phyloP scores from a whole-genome alignment of 495 filamentous ascomycete species.

The Xylaria grammica region DNA sequence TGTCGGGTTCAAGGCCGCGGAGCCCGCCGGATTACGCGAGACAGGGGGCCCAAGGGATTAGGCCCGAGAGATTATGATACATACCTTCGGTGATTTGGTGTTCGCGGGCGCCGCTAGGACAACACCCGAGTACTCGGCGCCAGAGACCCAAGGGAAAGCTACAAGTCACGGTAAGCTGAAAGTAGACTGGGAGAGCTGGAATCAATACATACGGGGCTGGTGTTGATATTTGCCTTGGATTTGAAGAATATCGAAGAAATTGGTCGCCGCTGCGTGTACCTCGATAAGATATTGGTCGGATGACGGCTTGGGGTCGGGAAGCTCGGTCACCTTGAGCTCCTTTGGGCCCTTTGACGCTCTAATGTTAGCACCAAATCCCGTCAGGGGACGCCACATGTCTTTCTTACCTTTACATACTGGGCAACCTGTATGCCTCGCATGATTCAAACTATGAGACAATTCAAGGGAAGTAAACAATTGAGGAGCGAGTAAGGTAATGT shows the following conservation, averaged over 20 bases:
- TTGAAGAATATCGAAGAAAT: slow-evolving; percentile 95
- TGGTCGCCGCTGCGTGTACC: slow-evolving; percentile 86
- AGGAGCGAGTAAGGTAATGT: neutral
- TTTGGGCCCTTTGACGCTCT: slow-evolving; percentile 63
- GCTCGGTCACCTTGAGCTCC: slow-evolving; percentile 74
- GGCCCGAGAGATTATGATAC: too few species aligned
- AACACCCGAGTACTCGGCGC: slow-evolving; percentile 83
- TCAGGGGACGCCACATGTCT: neutral
- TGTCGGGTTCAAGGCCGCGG: too few species aligned
- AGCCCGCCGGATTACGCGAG: too few species aligned
- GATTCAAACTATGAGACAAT: slow-evolving; percentile 18
- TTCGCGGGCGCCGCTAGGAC: slow-evolving; percentile 67
- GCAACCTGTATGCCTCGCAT: slow-evolving; percentile 88
- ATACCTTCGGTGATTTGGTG: slow-evolving; percentile 46
- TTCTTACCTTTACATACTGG: slow-evolving; percentile 77
- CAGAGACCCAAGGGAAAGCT: slow-evolving; percentile 83
- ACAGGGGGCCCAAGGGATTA: too few species aligned
- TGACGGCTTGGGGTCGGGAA: slow-evolving; percentile 73
- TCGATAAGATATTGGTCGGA: slow-evolving; percentile 82
- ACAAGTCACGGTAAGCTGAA: slow-evolving; percentile 20
- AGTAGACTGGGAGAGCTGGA: neutral
- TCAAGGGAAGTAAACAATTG: neutral
- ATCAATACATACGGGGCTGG: slow-evolving; percentile 51
- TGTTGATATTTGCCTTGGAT: slow-evolving; percentile 80
- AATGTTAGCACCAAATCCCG: slow-evolving; percentile 4